A percentile compares a stretch with the other conserved stretches of the same genome.
These are phyloP conservation scores for Acanthamoeba royreba DNA, from an alignment of 208 protist genomes.

Conservation along the genomic window DNA sequence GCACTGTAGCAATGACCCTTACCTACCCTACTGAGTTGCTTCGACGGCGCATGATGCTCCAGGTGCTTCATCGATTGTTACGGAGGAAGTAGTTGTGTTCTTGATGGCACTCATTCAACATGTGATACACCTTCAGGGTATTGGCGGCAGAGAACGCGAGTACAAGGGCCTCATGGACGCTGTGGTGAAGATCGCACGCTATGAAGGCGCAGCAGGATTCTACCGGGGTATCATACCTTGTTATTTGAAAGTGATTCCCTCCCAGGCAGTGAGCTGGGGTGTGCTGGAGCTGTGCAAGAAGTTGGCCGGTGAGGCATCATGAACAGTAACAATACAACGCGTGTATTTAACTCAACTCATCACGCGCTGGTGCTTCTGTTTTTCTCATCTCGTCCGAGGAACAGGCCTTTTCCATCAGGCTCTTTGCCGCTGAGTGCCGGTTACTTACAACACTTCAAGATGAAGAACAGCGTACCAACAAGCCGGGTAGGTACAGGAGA, in stretches of 20 bases:
- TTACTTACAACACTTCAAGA: no score
- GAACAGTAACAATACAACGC: no score
- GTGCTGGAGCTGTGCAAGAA: conserved; percentile 32
- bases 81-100: not conserved
- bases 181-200: not conserved
- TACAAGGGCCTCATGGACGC: not conserved
- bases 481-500: no score
- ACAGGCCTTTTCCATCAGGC: no score
- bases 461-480: no score
- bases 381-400: no score
- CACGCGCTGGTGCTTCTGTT: no score
- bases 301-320: not conserved
- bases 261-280: not conserved
- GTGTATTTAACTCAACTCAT: no score
- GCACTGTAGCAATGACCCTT: not conserved
- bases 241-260: not conserved
- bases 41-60: not conserved
- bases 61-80: not conserved
- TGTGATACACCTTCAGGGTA: not conserved
- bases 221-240: not conserved
- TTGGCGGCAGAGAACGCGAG: not conserved
- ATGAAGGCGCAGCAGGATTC: not conserved
- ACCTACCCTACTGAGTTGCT: not conserved
- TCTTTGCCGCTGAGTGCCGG: no score
- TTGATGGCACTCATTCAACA: not conserved